phyloP scores from a whole-genome alignment of 2,329 filamentous ascomycete species.

The Cryphonectria japonica region DNA sequence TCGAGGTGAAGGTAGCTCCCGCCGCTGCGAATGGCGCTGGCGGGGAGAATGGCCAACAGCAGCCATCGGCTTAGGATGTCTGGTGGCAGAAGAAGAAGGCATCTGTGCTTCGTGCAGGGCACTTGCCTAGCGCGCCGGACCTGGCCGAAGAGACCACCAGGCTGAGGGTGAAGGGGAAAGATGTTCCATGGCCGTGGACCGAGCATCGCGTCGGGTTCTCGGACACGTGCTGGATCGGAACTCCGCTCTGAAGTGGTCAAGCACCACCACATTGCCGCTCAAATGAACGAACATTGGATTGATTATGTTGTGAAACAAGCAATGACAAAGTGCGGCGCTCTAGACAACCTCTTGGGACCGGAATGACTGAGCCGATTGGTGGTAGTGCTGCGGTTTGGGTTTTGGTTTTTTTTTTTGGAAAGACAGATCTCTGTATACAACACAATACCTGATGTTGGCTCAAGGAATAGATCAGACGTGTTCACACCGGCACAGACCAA shows the following conservation, averaged over 20 bases:
- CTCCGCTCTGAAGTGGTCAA: conserved; percentile 17
- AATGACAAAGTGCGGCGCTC: neutral
- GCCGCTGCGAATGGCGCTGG: conserved; percentile 11
- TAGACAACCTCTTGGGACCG: conserved; percentile 3
- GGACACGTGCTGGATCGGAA: conserved; percentile 25
- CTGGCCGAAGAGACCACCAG: neutral
- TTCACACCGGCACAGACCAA: conserved; percentile 8
- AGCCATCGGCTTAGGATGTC: conserved; percentile 28
- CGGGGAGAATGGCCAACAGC: conserved; percentile 8
- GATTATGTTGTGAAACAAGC: neutral
- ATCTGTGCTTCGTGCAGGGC: conserved; percentile 6
- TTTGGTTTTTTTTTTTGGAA: neutral
- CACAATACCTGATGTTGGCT: neutral
- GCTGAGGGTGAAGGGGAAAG: conserved; percentile 20
- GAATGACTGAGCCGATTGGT: conserved; percentile 7
- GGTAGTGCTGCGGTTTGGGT: neutral
- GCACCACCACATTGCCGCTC: neutral
- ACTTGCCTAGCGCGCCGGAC: neutral
- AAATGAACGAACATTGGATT: neutral
- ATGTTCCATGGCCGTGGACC: conserved; percentile 26
- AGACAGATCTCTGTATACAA: neutral
- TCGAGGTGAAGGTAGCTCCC: conserved; percentile 6
- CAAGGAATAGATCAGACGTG: conserved; percentile 7
- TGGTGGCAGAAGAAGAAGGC: conserved; percentile 26
- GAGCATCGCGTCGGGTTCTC: conserved; percentile 22